phyloP scores from a whole-genome alignment of 2,329 filamentous ascomycete species.

The Plenodomus tracheiphilus region DNA sequence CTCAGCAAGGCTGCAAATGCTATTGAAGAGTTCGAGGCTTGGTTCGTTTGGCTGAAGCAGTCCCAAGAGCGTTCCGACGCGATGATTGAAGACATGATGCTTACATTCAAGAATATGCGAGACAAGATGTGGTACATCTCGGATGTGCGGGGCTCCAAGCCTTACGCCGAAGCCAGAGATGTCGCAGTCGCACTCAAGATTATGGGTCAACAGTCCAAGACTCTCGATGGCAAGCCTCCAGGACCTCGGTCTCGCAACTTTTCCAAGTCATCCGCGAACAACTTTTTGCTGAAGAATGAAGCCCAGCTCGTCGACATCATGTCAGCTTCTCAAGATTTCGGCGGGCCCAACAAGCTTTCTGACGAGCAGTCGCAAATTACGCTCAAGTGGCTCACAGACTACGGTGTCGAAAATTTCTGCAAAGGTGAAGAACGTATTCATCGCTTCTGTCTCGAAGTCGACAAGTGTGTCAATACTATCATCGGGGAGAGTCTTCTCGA shows the following conservation, averaged over 20 bases:
- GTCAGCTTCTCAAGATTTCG: slow-evolving; percentile 79
- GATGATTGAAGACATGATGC: slow-evolving; percentile 74
- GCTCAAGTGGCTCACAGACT: slow-evolving; percentile 76
- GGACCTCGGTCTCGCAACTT: slow-evolving; percentile 48
- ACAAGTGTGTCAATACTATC: slow-evolving; percentile 81
- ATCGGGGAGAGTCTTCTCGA: slow-evolving; percentile 83
- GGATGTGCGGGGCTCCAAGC: slow-evolving; percentile 85
- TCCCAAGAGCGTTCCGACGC: slow-evolving; percentile 77
- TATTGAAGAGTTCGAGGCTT: slow-evolving; percentile 77
- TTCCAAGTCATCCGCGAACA: slow-evolving; percentile 52
- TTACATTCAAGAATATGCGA: slow-evolving; percentile 71
- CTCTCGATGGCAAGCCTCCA: slow-evolving; percentile 46
- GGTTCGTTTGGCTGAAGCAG: slow-evolving; percentile 82
- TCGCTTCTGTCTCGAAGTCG: slow-evolving; percentile 87
- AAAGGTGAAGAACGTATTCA: slow-evolving; percentile 93
- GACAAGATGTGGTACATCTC: slow-evolving; percentile 99
- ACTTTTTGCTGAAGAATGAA: slow-evolving; percentile 77
- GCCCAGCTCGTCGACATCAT: slow-evolving; percentile 85
- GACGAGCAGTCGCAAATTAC: slow-evolving; percentile 92
- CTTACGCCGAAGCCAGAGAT: slow-evolving; percentile 84
- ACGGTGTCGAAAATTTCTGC: slow-evolving; percentile 89
- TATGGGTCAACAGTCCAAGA: slow-evolving; percentile 68
- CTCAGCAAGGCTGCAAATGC: slow-evolving; percentile 71
- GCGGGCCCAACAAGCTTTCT: slow-evolving; percentile 92
- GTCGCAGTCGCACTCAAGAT: slow-evolving; percentile 86